Percentiles rank a stretch among this genome's conserved stretches.
Evolutionary conservation across 163 green algal genomes (phyloP).

Genomic region (Scenedesmus sp.): DNA sequence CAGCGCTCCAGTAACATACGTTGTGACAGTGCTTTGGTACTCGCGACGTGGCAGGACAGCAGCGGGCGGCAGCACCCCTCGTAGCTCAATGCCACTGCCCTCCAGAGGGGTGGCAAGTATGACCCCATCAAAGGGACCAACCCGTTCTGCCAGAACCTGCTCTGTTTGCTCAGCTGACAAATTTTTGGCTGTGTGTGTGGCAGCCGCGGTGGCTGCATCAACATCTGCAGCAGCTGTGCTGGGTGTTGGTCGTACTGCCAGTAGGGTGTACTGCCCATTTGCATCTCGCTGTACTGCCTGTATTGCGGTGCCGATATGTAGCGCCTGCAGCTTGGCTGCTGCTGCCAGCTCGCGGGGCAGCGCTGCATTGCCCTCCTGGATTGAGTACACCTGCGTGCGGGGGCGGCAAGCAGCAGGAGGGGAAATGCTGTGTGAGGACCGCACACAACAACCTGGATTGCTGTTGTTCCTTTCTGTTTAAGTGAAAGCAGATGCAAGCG

Average conservation of each 20-base stretch:
- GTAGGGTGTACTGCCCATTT: not conserved
- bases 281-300: constrained; percentile 10
- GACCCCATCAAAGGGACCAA: constrained; percentile 49
- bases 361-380: constrained; percentile 29
- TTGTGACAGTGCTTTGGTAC: constrained; percentile 48
- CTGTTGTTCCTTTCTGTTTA: too few relatives aligned
- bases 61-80: not conserved
- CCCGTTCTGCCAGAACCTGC: not conserved
- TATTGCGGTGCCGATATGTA: constrained; percentile 8
- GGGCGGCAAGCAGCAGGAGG: not conserved
- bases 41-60: not conserved
- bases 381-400: constrained; percentile 1
- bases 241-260: not conserved
- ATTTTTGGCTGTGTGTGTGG: not conserved
- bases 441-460: too few relatives aligned
- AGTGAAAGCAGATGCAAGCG: too few relatives aligned
- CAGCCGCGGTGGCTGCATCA: not conserved
- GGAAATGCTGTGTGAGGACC: too few relatives aligned
- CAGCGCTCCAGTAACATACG: not conserved
- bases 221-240: not conserved
- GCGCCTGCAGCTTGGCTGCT: constrained; percentile 23
- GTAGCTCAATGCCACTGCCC: constrained; percentile 17
- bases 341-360: constrained; percentile 7
- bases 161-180: not conserved
- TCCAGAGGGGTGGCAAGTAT: constrained; percentile 33